A percentile compares a stretch with the other conserved stretches of the same genome.
phyloP scores from a whole-genome alignment of 2,329 filamentous ascomycete genomes.

The Colletotrichum sp. region DNA sequence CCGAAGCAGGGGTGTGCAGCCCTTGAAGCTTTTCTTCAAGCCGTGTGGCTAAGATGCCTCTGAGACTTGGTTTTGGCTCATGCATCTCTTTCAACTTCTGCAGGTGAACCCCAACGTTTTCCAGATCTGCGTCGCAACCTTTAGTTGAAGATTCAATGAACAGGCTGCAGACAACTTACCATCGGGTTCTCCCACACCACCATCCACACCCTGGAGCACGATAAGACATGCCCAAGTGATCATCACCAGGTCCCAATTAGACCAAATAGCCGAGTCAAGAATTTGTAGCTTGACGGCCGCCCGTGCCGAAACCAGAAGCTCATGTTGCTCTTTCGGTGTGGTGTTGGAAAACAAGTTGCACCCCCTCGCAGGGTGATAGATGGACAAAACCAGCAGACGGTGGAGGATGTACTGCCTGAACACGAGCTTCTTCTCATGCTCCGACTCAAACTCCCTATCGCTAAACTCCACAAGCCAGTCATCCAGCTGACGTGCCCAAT shows the following conservation, averaged over 20 bases:
- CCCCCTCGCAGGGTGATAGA: slow-evolving; percentile 45
- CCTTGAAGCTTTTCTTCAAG: slow-evolving; percentile 30
- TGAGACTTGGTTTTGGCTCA: slow-evolving; percentile 28
- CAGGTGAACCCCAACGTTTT: slow-evolving; percentile 32
- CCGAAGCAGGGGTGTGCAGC: slow-evolving; percentile 26
- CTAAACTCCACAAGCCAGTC: slow-evolving; percentile 46
- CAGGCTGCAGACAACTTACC: slow-evolving; percentile 25
- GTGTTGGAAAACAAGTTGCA: slow-evolving; percentile 42
- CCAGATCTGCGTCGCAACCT: slow-evolving; percentile 24
- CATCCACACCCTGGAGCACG: slow-evolving; percentile 45
- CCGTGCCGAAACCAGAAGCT: slow-evolving; percentile 43
- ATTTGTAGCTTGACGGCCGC: slow-evolving; percentile 43
- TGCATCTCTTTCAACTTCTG: slow-evolving; percentile 31
- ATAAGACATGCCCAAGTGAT: slow-evolving; percentile 49
- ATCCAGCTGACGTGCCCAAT: slow-evolving; percentile 46
- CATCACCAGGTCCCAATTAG: slow-evolving; percentile 48
- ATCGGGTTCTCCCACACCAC: slow-evolving; percentile 40
- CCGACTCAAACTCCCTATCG: slow-evolving; percentile 30
- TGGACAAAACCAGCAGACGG: slow-evolving; percentile 44
- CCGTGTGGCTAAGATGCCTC: slow-evolving; percentile 26
- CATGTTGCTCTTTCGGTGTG: slow-evolving; percentile 42
- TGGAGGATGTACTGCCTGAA: slow-evolving; percentile 47
- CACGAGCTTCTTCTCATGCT: slow-evolving; percentile 37
- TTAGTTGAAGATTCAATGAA: not conserved
- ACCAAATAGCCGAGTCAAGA: slow-evolving; percentile 45